Percentiles rank a stretch among this genome's conserved stretches.
Evolutionary conservation across 2,329 filamentous ascomycete species (phyloP).

Genomic region (Albophoma yamanashiensis): DNA sequence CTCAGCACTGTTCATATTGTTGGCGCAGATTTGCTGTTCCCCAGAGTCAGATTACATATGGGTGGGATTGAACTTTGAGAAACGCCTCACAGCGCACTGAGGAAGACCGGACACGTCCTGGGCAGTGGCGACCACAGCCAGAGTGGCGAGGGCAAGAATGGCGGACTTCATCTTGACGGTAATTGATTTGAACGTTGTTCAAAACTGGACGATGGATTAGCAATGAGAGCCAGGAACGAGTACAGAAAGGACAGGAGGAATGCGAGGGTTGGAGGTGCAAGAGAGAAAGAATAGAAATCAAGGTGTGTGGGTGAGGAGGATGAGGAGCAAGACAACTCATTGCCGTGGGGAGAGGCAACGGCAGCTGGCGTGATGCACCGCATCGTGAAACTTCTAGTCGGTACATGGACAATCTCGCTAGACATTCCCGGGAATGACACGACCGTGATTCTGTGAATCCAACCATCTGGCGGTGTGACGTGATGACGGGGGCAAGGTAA

Average conservation of each 20-base stretch:
- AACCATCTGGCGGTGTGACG: background rate
- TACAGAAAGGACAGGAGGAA: background rate
- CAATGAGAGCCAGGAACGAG: conserved; percentile 7
- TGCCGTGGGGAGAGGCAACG: background rate
- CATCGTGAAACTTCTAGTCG: background rate
- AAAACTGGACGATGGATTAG: conserved; percentile 8
- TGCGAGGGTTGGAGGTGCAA: background rate
- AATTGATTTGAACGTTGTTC: conserved; percentile 7
- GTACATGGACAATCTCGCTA: background rate
- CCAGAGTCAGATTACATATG: background rate
- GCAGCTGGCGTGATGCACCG: background rate
- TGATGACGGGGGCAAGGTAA: background rate
- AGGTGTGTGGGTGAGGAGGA: background rate
- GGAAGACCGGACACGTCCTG: conserved; percentile 33
- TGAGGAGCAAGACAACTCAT: background rate
- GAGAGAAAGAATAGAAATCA: background rate
- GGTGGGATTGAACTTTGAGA: background rate
- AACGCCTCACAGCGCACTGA: conserved; percentile 42
- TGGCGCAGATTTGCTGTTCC: conserved; percentile 35
- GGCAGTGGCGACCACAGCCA: conserved; percentile 28
- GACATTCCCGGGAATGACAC: background rate
- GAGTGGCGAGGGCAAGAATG: conserved; percentile 29
- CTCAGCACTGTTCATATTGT: conserved; percentile 35
- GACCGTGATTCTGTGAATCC: background rate
- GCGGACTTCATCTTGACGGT: conserved; percentile 40